Evolutionary conservation across 129 eudicot species (phyloP).

Genomic region (Glebionis coronaria): DNA sequence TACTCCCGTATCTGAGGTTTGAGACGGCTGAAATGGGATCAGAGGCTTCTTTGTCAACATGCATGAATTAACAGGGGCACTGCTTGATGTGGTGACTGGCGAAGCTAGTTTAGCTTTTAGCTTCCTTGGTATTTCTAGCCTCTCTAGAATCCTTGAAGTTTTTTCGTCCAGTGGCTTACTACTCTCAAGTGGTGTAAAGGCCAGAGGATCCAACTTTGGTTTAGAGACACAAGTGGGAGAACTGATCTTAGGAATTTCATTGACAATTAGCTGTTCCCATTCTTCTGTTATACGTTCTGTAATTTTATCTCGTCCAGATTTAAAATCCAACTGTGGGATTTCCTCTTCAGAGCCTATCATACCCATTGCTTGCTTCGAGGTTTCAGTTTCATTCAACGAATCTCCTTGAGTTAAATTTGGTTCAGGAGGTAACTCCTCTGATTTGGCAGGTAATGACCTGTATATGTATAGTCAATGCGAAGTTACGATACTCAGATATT

Average conservation of each 20-base stretch:
- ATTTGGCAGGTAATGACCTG: slow-evolving; percentile 62
- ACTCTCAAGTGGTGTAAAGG: slow-evolving; percentile 37
- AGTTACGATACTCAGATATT: slow-evolving; percentile 9
- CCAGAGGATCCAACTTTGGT: slow-evolving; percentile 38
- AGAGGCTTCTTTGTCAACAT: slow-evolving; percentile 57
- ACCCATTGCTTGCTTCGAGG: slow-evolving; percentile 23
- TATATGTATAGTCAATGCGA: slow-evolving; percentile 11
- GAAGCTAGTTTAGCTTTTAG: slow-evolving; percentile 57
- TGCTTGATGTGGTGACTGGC: slow-evolving; percentile 40
- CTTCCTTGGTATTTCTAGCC: slow-evolving; percentile 84
- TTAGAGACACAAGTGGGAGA: slow-evolving; percentile 49
- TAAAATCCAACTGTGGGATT: slow-evolving; percentile 25
- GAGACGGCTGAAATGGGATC: slow-evolving; percentile 50
- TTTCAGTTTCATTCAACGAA: slow-evolving; percentile 16
- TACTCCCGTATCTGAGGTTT: slow-evolving; percentile 39
- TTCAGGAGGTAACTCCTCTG: slow-evolving; percentile 40
- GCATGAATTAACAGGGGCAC: slow-evolving; percentile 34
- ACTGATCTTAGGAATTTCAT: slow-evolving; percentile 40
- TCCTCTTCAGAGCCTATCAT: slow-evolving; percentile 32
- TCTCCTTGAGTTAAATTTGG: slow-evolving; percentile 31
- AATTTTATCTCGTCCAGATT: slow-evolving; percentile 35
- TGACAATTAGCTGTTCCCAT: slow-evolving; percentile 75
- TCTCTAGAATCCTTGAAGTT: slow-evolving; percentile 79
- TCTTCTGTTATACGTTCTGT: slow-evolving; percentile 52
- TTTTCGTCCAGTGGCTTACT: slow-evolving; percentile 60